Percentiles rank a stretch among this genome's conserved stretches.
These are phyloP conservation scores for Coemansia sp. DNA, from an alignment of 192 early-diverging fungal species.

Conservation along the genomic window DNA sequence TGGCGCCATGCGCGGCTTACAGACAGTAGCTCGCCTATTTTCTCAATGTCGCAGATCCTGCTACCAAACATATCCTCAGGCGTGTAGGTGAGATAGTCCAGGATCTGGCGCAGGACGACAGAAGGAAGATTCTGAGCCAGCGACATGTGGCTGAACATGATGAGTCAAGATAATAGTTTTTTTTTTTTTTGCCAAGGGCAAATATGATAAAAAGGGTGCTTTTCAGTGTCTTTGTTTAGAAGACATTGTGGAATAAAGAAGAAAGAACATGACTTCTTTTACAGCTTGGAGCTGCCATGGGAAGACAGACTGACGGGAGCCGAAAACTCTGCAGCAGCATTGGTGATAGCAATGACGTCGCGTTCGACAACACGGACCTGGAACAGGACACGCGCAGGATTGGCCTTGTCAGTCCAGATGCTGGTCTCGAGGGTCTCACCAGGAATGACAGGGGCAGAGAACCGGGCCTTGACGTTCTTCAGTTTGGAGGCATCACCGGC, in stretches of 20 bases:
- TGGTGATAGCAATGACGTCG: conserved; percentile 82
- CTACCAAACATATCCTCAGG: background rate
- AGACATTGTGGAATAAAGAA: background rate
- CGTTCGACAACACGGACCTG: conserved; percentile 92
- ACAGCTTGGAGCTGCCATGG: conserved; percentile 25
- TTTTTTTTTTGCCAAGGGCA: background rate
- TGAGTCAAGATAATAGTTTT: background rate
- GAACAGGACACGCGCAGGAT: conserved; percentile 88
- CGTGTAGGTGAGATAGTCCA: background rate
- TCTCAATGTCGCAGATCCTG: background rate
- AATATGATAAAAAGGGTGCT: background rate
- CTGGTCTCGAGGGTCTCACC: conserved; percentile 97
- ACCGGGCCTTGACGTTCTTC: conserved; percentile 88
- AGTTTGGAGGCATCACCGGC: conserved; percentile 63
- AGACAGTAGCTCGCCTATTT: background rate
- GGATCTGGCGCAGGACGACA: background rate
- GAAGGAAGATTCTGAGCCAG: background rate
- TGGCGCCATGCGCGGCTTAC: background rate
- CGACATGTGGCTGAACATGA: no score
- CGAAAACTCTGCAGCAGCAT: conserved; percentile 84
- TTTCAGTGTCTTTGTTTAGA: background rate
- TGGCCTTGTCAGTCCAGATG: conserved; percentile 78
- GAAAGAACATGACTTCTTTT: background rate
- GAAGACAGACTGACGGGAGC: conserved; percentile 19
- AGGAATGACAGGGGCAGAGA: conserved; percentile 86